Evolutionary conservation across 306 rosid genomes (phyloP), one percentile per base, ranked within the genome.

Genomic region (Lotus japonicus): DNA sequence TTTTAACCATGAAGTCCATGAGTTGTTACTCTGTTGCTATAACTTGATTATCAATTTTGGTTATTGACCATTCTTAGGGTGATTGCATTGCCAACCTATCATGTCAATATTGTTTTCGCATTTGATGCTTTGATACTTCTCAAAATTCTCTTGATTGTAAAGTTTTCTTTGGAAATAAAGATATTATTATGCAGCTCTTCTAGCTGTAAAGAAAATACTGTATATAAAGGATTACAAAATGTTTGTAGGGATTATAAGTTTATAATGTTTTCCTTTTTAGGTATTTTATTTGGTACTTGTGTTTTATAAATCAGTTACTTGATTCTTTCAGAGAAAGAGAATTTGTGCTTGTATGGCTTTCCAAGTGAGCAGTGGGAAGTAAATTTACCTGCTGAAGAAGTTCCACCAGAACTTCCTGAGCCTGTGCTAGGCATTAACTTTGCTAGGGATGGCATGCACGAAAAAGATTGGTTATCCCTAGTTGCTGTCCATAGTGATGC

Each of bases 301-400:
- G 55, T 14, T 63, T 18, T 60, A 42, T 56, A 55, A 48, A 60
- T 69, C 55, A 21, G 12, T 63, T 77, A 5, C 19, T 73, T 56
- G 72, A 26, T 79, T 58, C 38, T 69, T 87, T 45, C 85, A 92
- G 98, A 92, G 71, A 92, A 92, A 84, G 98, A 92, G 82, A 92
- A 92, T 86, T 81, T 92, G 66, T 89, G 95, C 82, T 75, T 92
- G 64, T 92, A 89, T 46, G 95, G 96, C 26, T 85, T 79, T 71
- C 96, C 96, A 51, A 87, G 88, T 80, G 98, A 86, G 85, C 90
- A 76, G 66, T 92, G 98, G 98, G 98, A 92, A 84, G 98, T 92
- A 58, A 92, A 85, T 84, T 86, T 92, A 74, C 98, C 98, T 58
- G 98, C 98, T 58, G 97, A 92, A 79, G 97, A 92, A 77, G 97